phyloP scores from a whole-genome alignment of 2,329 filamentous ascomycete species.

The Fusarium sp. region DNA sequence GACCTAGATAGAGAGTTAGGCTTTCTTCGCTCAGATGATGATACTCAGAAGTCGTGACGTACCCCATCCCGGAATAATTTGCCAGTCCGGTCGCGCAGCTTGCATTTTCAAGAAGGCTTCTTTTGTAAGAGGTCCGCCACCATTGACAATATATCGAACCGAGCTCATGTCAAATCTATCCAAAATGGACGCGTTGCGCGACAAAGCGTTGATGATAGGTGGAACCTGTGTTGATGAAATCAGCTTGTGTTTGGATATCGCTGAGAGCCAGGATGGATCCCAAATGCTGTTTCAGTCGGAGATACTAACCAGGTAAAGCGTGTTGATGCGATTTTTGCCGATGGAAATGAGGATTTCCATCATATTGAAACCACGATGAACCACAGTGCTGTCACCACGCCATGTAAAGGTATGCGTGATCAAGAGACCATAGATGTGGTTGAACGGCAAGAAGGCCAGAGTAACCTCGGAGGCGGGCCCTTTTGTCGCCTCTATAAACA shows the following conservation, averaged over 20 bases:
- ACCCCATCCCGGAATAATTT: constrained; percentile 17
- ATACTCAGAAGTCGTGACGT: background rate
- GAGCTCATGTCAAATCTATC: constrained; percentile 16
- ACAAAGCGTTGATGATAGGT: constrained; percentile 10
- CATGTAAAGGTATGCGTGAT: constrained; percentile 16
- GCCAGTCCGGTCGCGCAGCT: constrained; percentile 4
- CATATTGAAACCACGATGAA: constrained; percentile 11
- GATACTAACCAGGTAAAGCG: constrained; percentile 10
- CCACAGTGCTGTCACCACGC: constrained; percentile 11
- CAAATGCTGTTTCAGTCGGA: constrained; percentile 1
- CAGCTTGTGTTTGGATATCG: background rate
- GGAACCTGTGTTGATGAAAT: constrained; percentile 2
- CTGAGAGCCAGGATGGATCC: background rate
- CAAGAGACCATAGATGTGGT: constrained; percentile 12
- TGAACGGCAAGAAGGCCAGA: constrained; percentile 9
- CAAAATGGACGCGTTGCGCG: constrained; percentile 8
- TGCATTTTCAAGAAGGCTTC: constrained; percentile 11
- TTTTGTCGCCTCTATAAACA: constrained; percentile 12
- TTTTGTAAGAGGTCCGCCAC: constrained; percentile 8
- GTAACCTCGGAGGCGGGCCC: constrained; percentile 10
- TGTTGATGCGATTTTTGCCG: constrained; percentile 11
- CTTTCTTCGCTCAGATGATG: background rate
- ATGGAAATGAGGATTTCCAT: constrained; percentile 16
- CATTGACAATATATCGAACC: constrained; percentile 9
- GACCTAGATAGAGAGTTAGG: constrained; percentile 5